Percentiles rank a stretch among this genome's conserved stretches.
Evolutionary conservation across 495 filamentous ascomycete genomes (phyloP).

Genomic region (Penicillium roqueforti): DNA sequence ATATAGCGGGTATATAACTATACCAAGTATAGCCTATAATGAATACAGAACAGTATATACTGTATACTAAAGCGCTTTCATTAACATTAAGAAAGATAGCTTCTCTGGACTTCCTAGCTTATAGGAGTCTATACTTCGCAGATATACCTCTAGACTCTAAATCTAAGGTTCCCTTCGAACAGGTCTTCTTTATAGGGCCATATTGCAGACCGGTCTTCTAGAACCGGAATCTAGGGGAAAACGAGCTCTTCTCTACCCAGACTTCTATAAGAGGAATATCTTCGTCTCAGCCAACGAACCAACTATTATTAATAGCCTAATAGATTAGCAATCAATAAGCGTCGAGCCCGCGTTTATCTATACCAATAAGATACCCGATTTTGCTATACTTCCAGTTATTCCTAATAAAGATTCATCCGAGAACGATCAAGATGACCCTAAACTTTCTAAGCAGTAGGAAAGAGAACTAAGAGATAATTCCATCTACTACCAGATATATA

Average conservation of each 20-base stretch:
- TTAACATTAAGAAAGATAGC: constrained; percentile 32
- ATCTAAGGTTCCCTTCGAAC: constrained; percentile 27
- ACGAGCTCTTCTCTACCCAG: constrained; percentile 31
- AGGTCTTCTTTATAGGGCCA: constrained; percentile 39
- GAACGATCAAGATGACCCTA: constrained; percentile 4
- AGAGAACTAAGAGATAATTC: constrained; percentile 22
- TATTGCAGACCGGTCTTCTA: constrained; percentile 38
- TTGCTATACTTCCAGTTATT: constrained; percentile 19
- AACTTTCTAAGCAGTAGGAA: constrained; percentile 5
- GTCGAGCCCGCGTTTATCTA: constrained; percentile 38
- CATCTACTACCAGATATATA: constrained; percentile 36
- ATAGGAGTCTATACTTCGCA: constrained; percentile 38
- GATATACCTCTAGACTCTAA: constrained; percentile 22
- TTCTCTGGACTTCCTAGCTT: constrained; percentile 37
- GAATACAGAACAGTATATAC: constrained; percentile 33
- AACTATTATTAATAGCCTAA: constrained; percentile 34
- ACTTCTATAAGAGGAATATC: constrained; percentile 44
- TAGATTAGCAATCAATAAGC: constrained; percentile 41
- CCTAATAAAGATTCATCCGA: constrained; percentile 13
- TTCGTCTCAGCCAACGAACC: constrained; percentile 39
- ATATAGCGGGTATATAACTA: constrained; percentile 34
- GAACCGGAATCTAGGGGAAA: constrained; percentile 36
- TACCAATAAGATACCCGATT: constrained; percentile 36
- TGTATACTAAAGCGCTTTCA: constrained; percentile 33
- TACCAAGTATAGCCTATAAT: constrained; percentile 38